phyloP scores from a whole-genome alignment of 805 yeast genomes.

The Candida silvatica region DNA sequence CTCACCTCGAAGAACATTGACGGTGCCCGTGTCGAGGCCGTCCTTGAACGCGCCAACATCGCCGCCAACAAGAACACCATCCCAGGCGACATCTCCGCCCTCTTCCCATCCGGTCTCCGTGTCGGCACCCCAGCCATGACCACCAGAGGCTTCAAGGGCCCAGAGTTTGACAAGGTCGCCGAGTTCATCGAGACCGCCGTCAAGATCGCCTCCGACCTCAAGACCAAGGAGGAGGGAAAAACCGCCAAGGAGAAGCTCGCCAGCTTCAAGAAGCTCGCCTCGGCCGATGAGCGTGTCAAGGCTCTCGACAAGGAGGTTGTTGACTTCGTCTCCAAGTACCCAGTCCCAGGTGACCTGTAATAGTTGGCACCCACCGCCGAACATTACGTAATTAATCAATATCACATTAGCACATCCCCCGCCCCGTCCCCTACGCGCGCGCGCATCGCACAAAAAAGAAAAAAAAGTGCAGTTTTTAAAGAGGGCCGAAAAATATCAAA shows the following conservation, averaged over 20 bases:
- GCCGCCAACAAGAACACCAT: slow-evolving; percentile 95
- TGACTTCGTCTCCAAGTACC: slow-evolving; percentile 65
- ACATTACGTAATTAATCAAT: too few relatives aligned
- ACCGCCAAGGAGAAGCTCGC: slow-evolving; percentile 53
- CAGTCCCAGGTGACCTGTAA: slow-evolving; percentile 78
- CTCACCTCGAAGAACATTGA: slow-evolving; percentile 75
- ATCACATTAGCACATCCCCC: too few relatives aligned
- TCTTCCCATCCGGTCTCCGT: slow-evolving; percentile 93
- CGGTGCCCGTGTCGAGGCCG: slow-evolving; percentile 93
- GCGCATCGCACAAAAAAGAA: too few relatives aligned
- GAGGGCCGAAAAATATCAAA: too few relatives aligned
- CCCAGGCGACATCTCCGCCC: slow-evolving; percentile 93
- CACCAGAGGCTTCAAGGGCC: slow-evolving; percentile 79
- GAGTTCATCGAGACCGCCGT: slow-evolving; percentile 75
- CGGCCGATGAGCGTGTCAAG: slow-evolving; percentile 52
- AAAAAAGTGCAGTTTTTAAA: too few relatives aligned
- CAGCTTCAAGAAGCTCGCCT: slow-evolving; percentile 65
- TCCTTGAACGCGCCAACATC: slow-evolving; percentile 82
- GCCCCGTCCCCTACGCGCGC: too few relatives aligned
- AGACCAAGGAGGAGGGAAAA: slow-evolving; percentile 48
- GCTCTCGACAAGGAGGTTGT: slow-evolving; percentile 57
- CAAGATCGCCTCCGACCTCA: slow-evolving; percentile 53
- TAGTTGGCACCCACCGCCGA: too few relatives aligned
- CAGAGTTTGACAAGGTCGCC: slow-evolving; percentile 76
- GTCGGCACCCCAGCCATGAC: slow-evolving; percentile 99